Evolutionary conservation across 768 basidiomycete genomes (phyloP), one percentile per base, ranked within the genome.

Genomic region (Tephrocybe sp.): DNA sequence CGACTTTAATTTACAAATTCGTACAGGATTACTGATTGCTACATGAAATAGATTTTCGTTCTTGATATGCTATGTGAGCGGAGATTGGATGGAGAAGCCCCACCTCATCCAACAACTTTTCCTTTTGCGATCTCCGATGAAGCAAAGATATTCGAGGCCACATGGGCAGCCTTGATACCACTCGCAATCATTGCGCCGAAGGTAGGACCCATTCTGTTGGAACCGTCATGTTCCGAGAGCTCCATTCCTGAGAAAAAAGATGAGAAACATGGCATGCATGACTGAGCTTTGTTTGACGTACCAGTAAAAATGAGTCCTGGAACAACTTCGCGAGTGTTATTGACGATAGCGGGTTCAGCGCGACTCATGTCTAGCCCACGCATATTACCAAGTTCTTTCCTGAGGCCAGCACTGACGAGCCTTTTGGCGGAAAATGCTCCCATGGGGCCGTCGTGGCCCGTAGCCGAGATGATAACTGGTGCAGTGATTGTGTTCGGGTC

Each of bases 401-500:
- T 67, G 58, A 89, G 66, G n/a, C 87, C 87, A 35, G 83, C 78
- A 60, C 85, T 86, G 39, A 87, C 86, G 48, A 90, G 75, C 33
- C 88, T 76, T 68, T 89, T 90, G 53, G 88, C 88, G 11, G 82
- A 83, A 71, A 90, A 90, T 3, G 87, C 87, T 39, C 88, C 88
- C 82, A 89, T 88, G 2, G 83, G 83, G 0, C 85, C 85, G 55
- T 90, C 87, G 59, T 89, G 86, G 10, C 88, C 87, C 4, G 86
- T 87, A 17, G 84, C 85, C 20, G 83, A 82, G 45, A 87, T 70
- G 59, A 88, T 70, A 10, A 90, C 72, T 0, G 87, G 88, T 4
- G 87, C 85, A n/a, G 87, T 89, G 66, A 90, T 85, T 9, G 84
- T 86, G 69, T 86, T 85, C 38, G 87, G 87, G 65, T 89, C 87